Evolutionary conservation across 2,329 filamentous ascomycete genomes (phyloP), one percentile per base, ranked within the genome.

Genomic region (Ascochyta clinopodiicola): DNA sequence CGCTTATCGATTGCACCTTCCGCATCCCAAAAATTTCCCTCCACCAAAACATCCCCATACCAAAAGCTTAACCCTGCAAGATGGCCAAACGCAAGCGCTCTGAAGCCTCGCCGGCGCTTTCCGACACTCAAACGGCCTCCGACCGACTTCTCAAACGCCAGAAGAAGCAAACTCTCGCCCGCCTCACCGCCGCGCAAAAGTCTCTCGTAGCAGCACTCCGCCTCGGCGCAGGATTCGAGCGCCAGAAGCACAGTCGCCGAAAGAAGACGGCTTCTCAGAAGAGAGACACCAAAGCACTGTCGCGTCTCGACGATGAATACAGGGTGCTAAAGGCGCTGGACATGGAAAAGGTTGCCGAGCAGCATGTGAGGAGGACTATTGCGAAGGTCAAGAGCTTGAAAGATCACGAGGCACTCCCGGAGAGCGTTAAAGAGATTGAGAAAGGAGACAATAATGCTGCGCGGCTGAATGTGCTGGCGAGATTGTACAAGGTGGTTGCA

Each of bases 141-240:
- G 22, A 58, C 37, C 43, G 56, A 36, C 44, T 57, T 17, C 51
- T 64, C 40, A 56, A 53, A 22, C 52, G 42, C 37, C 64, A 69
- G 43, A 67, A 64, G 45, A 70, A 66, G 27, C 51, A 62, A n/a
- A 66, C 66, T 56, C 48, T 60, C 62, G 78, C 78, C 48, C 79
- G 81, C 59, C 77, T 86, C 54, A 75, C 81, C 29, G 77, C 81
- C 42, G 81, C 81, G 65, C 80, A 82, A 60, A 86, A 85, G 68
- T 81, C 86, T 32, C 79, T 94, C 8, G 44, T 67, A 27, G 82
- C 82, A 58, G 88, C 88, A 0, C 80, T 94, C 57, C 92, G 92
- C 74, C 80, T 82, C 10, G 88, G 87, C 52, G 91, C 90, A 70
- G 87, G 88, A 42, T 89, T 91, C 69, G 90, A 94, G 78, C 83